phyloP scores from a whole-genome alignment of 2,329 filamentous ascomycete genomes.

The Septoria linicola region DNA sequence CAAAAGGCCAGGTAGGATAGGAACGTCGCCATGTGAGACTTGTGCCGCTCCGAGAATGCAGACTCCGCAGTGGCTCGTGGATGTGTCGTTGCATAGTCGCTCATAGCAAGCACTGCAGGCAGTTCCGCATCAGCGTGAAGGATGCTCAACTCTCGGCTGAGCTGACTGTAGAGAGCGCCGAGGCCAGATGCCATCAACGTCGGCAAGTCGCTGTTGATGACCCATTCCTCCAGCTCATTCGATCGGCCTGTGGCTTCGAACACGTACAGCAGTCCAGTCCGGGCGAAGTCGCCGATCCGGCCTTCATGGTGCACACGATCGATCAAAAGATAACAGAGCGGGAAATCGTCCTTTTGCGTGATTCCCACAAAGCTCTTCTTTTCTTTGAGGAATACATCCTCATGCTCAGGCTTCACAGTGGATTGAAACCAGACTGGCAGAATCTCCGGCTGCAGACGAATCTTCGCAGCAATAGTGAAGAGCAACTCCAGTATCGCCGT shows the following conservation, averaged over 20 bases:
- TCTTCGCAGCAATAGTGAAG: slow-evolving; percentile 96
- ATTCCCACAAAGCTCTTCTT: slow-evolving; percentile 75
- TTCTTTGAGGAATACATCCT: slow-evolving; percentile 46
- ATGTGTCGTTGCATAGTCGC: slow-evolving; percentile 78
- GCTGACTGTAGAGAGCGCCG: slow-evolving; percentile 71
- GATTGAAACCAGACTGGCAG: slow-evolving; percentile 87
- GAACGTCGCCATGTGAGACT: slow-evolving; percentile 87
- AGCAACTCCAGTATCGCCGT: slow-evolving; percentile 86
- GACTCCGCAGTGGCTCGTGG: slow-evolving; percentile 69
- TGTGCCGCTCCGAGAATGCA: slow-evolving; percentile 72
- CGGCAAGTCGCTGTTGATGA: slow-evolving; percentile 92
- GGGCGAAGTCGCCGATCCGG: slow-evolving; percentile 89
- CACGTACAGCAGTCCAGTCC: slow-evolving; percentile 90
- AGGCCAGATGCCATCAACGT: slow-evolving; percentile 96
- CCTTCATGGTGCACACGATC: slow-evolving; percentile 97
- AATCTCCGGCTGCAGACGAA: slow-evolving; percentile 82
- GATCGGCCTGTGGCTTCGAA: slow-evolving; percentile 90
- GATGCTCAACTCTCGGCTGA: slow-evolving; percentile 76
- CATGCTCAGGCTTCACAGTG: slow-evolving; percentile 34
- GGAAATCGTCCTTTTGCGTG: slow-evolving; percentile 87
- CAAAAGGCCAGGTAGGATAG: slow-evolving; percentile 93
- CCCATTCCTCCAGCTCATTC: slow-evolving; percentile 83
- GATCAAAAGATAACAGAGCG: slow-evolving; percentile 90
- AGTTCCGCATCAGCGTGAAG: slow-evolving; percentile 71
- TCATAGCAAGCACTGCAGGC: slow-evolving; percentile 81